A percentile compares a stretch with the other conserved stretches of the same genome.
Evolutionary conservation across 2,329 filamentous ascomycete genomes (phyloP).

Genomic region (Metarhizium robertsii): DNA sequence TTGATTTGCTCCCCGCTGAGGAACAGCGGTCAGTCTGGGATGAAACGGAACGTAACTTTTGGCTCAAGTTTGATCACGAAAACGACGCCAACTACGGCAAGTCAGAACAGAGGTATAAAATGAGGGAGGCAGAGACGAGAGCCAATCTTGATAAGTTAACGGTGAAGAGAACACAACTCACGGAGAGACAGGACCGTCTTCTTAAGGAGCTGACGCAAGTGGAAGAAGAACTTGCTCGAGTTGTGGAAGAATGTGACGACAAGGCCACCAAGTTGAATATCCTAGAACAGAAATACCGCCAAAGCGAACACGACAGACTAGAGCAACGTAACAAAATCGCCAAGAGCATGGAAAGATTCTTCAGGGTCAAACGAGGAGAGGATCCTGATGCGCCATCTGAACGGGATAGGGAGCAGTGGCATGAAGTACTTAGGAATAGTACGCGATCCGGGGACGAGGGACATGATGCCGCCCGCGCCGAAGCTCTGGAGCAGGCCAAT

Average conservation of each 20-base stretch:
- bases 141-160: conserved; percentile 20
- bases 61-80: conserved; percentile 18
- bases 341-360: conserved; percentile 24
- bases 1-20: conserved; percentile 21
- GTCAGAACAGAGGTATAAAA: conserved; percentile 17
- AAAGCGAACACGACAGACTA: conserved; percentile 17
- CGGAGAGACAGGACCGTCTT: conserved; percentile 18
- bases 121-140: conserved; percentile 15
- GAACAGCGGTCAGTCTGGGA: conserved; percentile 25
- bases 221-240: conserved; percentile 28
- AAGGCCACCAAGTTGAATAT: conserved; percentile 24
- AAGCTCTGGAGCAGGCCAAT: conserved; percentile 3
- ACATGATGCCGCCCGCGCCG: neutral
- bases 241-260: conserved; percentile 19
- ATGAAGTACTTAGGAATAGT: conserved; percentile 4
- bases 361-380: conserved; percentile 20
- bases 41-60: conserved; percentile 26
- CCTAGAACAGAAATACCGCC: conserved; percentile 23
- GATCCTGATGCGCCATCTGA: conserved; percentile 9
- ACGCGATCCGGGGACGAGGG: neutral
- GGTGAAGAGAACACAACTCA: conserved; percentile 18
- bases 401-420: conserved; percentile 9
- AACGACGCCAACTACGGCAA: conserved; percentile 14
- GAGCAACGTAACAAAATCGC: conserved; percentile 18
- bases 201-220: conserved; percentile 21